A percentile compares a stretch with the other conserved stretches of the same genome.
phyloP scores from a whole-genome alignment of 305 asterid genomes.

The Fraxinus sp. region DNA sequence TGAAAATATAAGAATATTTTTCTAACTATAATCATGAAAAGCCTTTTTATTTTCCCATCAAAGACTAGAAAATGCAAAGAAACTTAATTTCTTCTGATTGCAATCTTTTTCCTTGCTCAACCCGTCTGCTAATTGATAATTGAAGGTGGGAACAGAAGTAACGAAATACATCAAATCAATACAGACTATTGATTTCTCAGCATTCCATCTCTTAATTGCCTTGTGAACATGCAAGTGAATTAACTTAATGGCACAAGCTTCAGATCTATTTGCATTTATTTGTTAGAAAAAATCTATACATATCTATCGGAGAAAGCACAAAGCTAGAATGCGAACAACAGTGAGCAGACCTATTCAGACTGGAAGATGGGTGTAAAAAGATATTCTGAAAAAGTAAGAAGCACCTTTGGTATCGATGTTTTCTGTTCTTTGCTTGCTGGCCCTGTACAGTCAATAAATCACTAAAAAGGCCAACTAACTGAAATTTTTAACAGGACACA shows the following conservation, averaged over 20 bases:
- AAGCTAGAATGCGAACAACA: background rate
- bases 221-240: background rate
- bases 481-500: background rate
- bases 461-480: conserved; percentile 13
- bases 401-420: conserved; percentile 30
- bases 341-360: background rate
- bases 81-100: conserved; percentile 4
- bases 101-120: conserved; percentile 11
- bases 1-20: background rate
- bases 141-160: conserved; percentile 8
- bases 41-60: background rate
- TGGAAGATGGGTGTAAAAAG: conserved; percentile 7
- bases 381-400: conserved; percentile 16
- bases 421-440: conserved; percentile 26
- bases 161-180: conserved; percentile 1
- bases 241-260: background rate
- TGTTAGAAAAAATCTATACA: background rate
- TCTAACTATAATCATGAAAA: background rate
- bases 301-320: background rate
- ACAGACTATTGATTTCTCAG: background rate
- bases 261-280: conserved; percentile 4
- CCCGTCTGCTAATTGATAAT: conserved; percentile 14
- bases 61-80: background rate
- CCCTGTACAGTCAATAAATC: conserved; percentile 24
- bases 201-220: conserved; percentile 6